A percentile compares a stretch with the other conserved stretches of the same genome.
Evolutionary conservation across 768 basidiomycete genomes (phyloP).

Genomic region (Boletus reticuloceps): DNA sequence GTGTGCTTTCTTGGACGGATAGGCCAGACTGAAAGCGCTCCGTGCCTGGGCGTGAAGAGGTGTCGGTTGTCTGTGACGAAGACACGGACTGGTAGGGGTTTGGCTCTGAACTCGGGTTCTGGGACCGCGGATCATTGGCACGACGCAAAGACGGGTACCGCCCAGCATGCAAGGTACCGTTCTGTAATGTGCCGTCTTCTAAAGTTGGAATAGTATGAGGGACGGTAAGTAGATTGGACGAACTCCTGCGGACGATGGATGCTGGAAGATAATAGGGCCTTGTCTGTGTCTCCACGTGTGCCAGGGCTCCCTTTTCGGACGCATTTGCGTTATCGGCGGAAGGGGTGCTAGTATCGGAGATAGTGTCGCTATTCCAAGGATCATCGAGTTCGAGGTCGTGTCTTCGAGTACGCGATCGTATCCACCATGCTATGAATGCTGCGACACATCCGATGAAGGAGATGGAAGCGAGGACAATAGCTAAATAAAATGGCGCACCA

Average conservation of each 20-base stretch:
- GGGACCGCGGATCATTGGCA: neutral
- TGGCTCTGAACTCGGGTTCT: slow-evolving; percentile 7
- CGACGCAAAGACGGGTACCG: neutral
- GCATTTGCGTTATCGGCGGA: neutral
- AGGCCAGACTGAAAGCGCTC: slow-evolving; percentile 13
- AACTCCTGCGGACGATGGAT: slow-evolving; percentile 18
- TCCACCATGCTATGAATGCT: slow-evolving; percentile 48
- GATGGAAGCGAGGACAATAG: slow-evolving; percentile 47
- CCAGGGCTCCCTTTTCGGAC: neutral
- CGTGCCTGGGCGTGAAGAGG: slow-evolving; percentile 14
- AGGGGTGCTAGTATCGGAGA: slow-evolving; percentile 1
- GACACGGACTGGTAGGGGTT: too few relatives aligned
- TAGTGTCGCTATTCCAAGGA: slow-evolving; percentile 26
- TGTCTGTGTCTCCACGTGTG: slow-evolving; percentile 15
- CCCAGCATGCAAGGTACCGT: neutral
- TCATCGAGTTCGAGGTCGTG: slow-evolving; percentile 33
- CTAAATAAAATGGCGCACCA: slow-evolving; percentile 47
- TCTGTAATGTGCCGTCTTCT: slow-evolving; percentile 6
- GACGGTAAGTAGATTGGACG: slow-evolving; percentile 18
- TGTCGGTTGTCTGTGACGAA: too few relatives aligned
- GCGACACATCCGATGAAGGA: slow-evolving; percentile 43
- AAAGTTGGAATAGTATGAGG: slow-evolving; percentile 11
- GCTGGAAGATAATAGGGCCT: slow-evolving; percentile 24
- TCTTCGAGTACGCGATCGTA: slow-evolving; percentile 41
- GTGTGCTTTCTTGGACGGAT: slow-evolving; percentile 31